These are phyloP conservation scores for Oxytropis ochrocephala DNA, from an alignment of 306 rosid genomes.

Conservation along the genomic window DNA sequence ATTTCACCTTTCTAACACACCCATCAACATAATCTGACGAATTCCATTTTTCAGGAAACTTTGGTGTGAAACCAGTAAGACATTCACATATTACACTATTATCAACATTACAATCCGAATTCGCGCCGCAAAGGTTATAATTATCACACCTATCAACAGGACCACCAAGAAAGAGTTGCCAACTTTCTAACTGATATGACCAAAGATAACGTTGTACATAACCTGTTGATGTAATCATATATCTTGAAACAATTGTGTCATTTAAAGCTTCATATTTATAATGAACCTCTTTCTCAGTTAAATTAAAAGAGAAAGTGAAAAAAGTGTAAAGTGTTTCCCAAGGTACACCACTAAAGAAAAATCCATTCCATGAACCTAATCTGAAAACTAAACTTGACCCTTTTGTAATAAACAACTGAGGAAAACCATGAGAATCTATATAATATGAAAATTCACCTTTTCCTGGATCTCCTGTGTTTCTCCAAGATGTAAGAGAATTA, in stretches of 20 bases:
- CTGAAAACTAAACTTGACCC: background rate
- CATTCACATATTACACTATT: constrained; percentile 14
- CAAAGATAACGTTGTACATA: constrained; percentile 12
- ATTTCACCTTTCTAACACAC: constrained; percentile 7
- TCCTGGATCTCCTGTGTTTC: background rate
- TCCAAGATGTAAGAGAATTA: constrained; percentile 8
- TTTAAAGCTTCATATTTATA: background rate
- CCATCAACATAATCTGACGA: constrained; percentile 7
- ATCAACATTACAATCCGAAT: background rate
- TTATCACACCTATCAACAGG: constrained; percentile 14
- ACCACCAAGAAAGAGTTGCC: background rate
- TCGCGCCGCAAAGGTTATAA: constrained; percentile 18
- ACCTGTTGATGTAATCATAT: background rate
- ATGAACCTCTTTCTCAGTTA: constrained; percentile 8
- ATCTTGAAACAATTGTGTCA: background rate
- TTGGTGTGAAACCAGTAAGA: constrained; percentile 12
- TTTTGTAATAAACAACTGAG: constrained; percentile 8
- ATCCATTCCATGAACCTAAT: constrained; percentile 28
- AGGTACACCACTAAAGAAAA: background rate
- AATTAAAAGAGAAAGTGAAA: background rate
- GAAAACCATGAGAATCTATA: constrained; percentile 13
- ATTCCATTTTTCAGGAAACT: background rate
- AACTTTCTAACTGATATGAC: background rate
- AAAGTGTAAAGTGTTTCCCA: background rate
- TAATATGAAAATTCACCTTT: constrained; percentile 12